Evolutionary conservation across 2,329 filamentous ascomycete species (phyloP).

Genomic region (Penicillium polonicum): DNA sequence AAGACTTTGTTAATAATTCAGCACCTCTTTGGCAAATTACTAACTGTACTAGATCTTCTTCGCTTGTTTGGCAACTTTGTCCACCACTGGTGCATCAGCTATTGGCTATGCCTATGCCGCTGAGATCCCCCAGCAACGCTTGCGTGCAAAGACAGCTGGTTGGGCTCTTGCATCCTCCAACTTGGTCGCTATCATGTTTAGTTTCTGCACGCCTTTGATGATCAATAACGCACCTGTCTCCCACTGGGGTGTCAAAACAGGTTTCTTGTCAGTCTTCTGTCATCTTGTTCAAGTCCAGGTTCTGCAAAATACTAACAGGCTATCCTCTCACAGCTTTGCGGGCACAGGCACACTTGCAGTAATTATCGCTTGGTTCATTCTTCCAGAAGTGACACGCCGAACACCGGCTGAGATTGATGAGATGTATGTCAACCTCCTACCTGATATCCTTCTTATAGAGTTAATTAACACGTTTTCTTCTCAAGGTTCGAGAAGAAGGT

Average conservation of each 20-base stretch:
- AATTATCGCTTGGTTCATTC: slow-evolving; percentile 46
- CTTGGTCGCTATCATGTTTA: slow-evolving; percentile 46
- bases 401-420: slow-evolving; percentile 52
- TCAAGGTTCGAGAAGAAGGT: slow-evolving; percentile 39
- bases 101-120: slow-evolving; percentile 47
- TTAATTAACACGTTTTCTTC: not conserved
- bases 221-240: slow-evolving; percentile 42
- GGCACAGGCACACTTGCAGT: slow-evolving; percentile 31
- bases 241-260: slow-evolving; percentile 48
- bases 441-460: not conserved
- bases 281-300: not conserved
- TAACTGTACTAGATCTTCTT: slow-evolving; percentile 40
- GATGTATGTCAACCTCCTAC: slow-evolving; percentile 30
- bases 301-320: not conserved
- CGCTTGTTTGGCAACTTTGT: slow-evolving; percentile 44
- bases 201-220: slow-evolving; percentile 48
- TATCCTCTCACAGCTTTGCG: slow-evolving; percentile 33
- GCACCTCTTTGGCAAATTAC: not conserved
- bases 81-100: slow-evolving; percentile 44
- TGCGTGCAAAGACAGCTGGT: slow-evolving; percentile 42
- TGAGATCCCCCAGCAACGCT: slow-evolving; percentile 43
- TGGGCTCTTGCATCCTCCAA: slow-evolving; percentile 45
- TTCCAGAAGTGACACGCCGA: slow-evolving; percentile 55
- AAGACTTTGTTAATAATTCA: not conserved
- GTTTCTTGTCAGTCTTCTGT: slow-evolving; percentile 42